phyloP scores from a whole-genome alignment of 1,139 yeast species.

The Blastobotrys indianensis region DNA sequence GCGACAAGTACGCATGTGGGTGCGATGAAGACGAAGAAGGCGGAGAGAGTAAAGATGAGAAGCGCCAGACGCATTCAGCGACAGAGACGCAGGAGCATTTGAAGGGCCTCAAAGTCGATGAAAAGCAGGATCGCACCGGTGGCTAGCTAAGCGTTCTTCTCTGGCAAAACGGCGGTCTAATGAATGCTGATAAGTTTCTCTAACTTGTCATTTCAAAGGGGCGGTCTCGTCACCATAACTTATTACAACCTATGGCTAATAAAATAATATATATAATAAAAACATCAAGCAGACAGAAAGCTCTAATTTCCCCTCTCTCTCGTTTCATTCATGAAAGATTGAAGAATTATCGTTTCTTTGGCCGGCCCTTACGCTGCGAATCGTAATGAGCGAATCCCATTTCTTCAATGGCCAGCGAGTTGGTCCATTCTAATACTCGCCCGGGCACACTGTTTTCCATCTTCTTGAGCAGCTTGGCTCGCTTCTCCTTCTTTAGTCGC shows the following conservation, averaged over 20 bases:
- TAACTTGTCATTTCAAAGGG: neutral
- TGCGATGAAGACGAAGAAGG: conserved; percentile 71
- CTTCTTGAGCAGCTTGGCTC: conserved; percentile 27
- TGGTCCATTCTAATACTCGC: conserved; percentile 28
- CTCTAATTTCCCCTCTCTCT: neutral
- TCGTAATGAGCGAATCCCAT: conserved; percentile 29
- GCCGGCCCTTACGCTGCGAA: conserved; percentile 14
- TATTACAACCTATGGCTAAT: too few relatives aligned
- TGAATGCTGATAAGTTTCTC: neutral
- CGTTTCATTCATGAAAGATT: neutral
- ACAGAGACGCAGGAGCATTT: conserved; percentile 1
- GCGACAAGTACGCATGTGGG: conserved; percentile 94
- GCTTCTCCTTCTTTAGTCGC: conserved; percentile 11
- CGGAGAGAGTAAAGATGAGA: conserved; percentile 29
- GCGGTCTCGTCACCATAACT: neutral
- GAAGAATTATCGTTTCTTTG: conserved; percentile 13
- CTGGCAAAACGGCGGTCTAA: neutral
- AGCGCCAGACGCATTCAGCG: neutral
- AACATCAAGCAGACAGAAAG: too few relatives aligned
- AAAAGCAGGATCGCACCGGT: conserved; percentile 12
- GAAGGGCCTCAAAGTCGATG: conserved; percentile 12
- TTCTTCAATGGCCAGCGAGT: conserved; percentile 23
- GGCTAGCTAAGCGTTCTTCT: too few relatives aligned
- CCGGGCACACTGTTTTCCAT: conserved; percentile 16
- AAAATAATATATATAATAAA: too few relatives aligned